Conservation (phyloP, 1,139 yeast species). For the Candida freyschussii region DNA sequence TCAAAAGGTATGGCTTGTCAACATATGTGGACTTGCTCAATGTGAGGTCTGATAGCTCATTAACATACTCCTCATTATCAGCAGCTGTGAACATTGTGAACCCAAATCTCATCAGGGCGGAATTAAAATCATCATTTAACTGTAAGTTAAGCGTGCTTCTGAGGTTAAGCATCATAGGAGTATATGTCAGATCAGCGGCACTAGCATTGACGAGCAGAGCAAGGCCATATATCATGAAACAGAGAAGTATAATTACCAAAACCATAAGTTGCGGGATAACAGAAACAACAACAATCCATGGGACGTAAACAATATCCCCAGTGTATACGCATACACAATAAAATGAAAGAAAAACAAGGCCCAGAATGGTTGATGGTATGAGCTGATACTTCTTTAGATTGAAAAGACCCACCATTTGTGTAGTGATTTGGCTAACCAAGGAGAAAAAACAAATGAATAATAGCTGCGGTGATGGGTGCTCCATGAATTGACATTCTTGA, state of each 20-base stretch:
- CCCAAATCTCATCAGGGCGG: constrained; percentile 56
- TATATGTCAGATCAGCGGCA: constrained; percentile 38
- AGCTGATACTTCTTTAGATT: constrained; percentile 50
- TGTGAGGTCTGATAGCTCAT: constrained; percentile 49
- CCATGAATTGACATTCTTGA: constrained; percentile 58
- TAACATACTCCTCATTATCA: constrained; percentile 59
- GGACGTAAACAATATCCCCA: constrained; percentile 44
- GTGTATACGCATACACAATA: constrained; percentile 35
- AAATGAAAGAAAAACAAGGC: constrained; percentile 44
- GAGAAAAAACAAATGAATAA: constrained; percentile 49
- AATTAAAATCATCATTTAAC: constrained; percentile 60
- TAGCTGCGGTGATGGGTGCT: constrained; percentile 49
- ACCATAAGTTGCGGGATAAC: constrained; percentile 58
- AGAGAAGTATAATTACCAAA: constrained; percentile 43
- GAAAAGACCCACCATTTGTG: constrained; percentile 55
- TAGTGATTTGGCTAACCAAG: constrained; percentile 47
- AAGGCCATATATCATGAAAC: constrained; percentile 45
- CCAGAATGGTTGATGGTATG: constrained; percentile 57
- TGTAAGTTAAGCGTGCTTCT: constrained; percentile 34
- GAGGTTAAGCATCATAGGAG: constrained; percentile 42
- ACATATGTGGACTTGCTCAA: constrained; percentile 56
- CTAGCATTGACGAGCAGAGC: constrained; percentile 60
- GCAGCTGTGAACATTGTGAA: constrained; percentile 61
- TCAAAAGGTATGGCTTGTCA: constrained; percentile 33
- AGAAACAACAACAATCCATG: constrained; percentile 50